phyloP scores from a whole-genome alignment of 2,329 filamentous ascomycete genomes.

The Pseudofabraea citricarpa region DNA sequence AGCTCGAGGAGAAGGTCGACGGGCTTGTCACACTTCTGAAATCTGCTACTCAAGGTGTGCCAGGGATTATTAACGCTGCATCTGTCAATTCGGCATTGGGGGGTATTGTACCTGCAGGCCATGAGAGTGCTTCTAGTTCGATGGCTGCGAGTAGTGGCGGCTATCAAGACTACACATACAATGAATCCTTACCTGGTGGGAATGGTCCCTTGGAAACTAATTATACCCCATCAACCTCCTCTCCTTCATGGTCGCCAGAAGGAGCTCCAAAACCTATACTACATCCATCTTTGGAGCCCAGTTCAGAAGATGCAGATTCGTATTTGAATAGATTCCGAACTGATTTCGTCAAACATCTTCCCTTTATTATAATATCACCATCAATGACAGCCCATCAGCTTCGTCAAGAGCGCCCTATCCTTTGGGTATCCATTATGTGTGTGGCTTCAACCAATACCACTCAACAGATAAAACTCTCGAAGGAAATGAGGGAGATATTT shows the following conservation, averaged over 20 bases:
- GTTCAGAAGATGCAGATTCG: slow-evolving; percentile 2
- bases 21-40: background rate
- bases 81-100: background rate
- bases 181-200: too few relatives aligned
- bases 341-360: slow-evolving; percentile 5
- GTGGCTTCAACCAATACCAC: slow-evolving; percentile 4
- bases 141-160: background rate
- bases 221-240: background rate
- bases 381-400: slow-evolving; percentile 5
- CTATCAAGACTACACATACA: slow-evolving; percentile 2
- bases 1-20: slow-evolving; percentile 4
- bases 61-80: background rate
- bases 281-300: background rate
- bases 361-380: slow-evolving; percentile 6
- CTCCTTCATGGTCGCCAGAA: background rate
- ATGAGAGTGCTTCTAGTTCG: too few relatives aligned
- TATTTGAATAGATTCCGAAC: slow-evolving; percentile 5
- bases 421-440: slow-evolving; percentile 7
- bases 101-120: too few relatives aligned
- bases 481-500: slow-evolving; percentile 3
- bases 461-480: slow-evolving; percentile 5
- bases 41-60: background rate
- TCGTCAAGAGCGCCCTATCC: slow-evolving; percentile 7
- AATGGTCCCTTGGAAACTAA: too few relatives aligned
- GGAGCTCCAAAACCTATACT: background rate